These are phyloP conservation scores for Cystofilobasidium ferigula DNA, from an alignment of 768 basidiomycete species.

Conservation along the genomic window DNA sequence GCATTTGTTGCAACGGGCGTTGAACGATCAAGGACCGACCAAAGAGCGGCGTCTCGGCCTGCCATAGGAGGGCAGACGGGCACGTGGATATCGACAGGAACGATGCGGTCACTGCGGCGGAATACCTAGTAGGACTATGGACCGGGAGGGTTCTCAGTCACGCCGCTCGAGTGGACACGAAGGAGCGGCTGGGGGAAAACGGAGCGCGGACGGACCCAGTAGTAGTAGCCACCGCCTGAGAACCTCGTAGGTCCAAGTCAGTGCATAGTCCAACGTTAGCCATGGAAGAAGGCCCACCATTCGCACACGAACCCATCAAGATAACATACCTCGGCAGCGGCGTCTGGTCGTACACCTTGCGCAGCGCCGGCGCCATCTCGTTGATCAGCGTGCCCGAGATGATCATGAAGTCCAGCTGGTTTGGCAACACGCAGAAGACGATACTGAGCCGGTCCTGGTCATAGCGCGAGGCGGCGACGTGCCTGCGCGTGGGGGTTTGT, in stretches of 20 bases:
- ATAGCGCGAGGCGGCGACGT: slow-evolving; percentile 98
- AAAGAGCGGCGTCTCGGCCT: slow-evolving; percentile 82
- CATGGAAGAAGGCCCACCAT: slow-evolving; percentile 40
- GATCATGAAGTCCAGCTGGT: slow-evolving; percentile 38
- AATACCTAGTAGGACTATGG: slow-evolving; percentile 95
- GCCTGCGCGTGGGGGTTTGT: slow-evolving; percentile 77
- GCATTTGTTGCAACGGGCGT: not conserved
- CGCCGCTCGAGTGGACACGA: too few species aligned
- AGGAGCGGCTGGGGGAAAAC: slow-evolving; percentile 61
- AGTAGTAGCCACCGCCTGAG: slow-evolving; percentile 57
- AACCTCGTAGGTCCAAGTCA: not conserved
- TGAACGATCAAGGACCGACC: not conserved
- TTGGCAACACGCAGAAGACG: slow-evolving; percentile 96
- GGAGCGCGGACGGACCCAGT: slow-evolving; percentile 22
- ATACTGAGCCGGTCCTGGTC: slow-evolving; percentile 96
- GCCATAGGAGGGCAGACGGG: slow-evolving; percentile 36
- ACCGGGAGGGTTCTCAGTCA: too few species aligned
- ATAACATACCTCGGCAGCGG: slow-evolving; percentile 61
- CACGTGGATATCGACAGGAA: slow-evolving; percentile 81
- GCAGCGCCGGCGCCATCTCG: slow-evolving; percentile 97
- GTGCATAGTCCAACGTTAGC: not conserved
- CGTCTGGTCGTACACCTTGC: slow-evolving; percentile 72
- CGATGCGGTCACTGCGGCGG: slow-evolving; percentile 94
- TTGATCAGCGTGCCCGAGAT: slow-evolving; percentile 98
- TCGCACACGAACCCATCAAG: not conserved